Conservation (phyloP, 2,329 filamentous ascomycete genomes). For the Lasiodiplodia citricola region DNA sequence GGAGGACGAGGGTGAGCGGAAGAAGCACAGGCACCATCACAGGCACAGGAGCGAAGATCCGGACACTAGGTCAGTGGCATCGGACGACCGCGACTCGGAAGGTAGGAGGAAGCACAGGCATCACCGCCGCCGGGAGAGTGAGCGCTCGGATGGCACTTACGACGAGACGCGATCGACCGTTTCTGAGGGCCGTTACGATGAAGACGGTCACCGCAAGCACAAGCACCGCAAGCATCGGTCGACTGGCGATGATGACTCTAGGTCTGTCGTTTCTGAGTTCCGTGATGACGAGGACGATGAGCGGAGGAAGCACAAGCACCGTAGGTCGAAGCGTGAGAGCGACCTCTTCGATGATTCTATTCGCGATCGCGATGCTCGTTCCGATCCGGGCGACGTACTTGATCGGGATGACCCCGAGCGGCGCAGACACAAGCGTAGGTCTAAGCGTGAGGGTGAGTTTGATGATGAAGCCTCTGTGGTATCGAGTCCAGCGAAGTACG, state of each 20-base stretch:
- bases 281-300: slow-evolving; percentile 27
- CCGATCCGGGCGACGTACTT: slow-evolving; percentile 47
- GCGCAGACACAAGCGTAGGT: slow-evolving; percentile 38
- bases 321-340: slow-evolving; percentile 31
- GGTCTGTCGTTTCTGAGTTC: slow-evolving; percentile 23
- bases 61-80: slow-evolving; percentile 29
- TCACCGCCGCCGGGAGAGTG: slow-evolving; percentile 43
- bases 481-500: slow-evolving; percentile 47
- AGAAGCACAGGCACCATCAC: slow-evolving; percentile 14
- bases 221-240: slow-evolving; percentile 37
- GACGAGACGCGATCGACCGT: slow-evolving; percentile 48
- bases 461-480: slow-evolving; percentile 50
- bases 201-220: slow-evolving; percentile 40
- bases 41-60: slow-evolving; percentile 25
- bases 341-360: slow-evolving; percentile 41
- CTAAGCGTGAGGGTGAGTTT: slow-evolving; percentile 47
- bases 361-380: slow-evolving; percentile 41
- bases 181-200: slow-evolving; percentile 44
- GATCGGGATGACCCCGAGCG: slow-evolving; percentile 35
- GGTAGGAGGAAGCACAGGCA: slow-evolving; percentile 35
- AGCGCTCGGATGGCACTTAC: slow-evolving; percentile 36
- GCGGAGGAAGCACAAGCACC: slow-evolving; percentile 24
- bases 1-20: slow-evolving; percentile 20
- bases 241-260: slow-evolving; percentile 20
- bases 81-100: slow-evolving; percentile 27